Conservation (phyloP, 257 asterid species). For the Plantago major region DNA sequence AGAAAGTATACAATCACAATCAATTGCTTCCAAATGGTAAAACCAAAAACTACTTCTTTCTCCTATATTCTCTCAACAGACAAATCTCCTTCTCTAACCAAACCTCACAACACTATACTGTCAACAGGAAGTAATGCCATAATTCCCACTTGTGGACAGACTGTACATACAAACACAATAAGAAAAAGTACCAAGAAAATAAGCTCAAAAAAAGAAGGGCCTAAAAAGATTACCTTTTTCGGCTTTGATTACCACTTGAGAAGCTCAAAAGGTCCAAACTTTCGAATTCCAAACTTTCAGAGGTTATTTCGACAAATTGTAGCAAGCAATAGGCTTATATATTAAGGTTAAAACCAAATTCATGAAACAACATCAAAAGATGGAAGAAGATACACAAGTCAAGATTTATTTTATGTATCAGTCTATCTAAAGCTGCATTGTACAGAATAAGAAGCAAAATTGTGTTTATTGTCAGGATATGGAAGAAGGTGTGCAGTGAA, state of each 20-base stretch:
- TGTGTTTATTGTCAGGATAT: conserved; percentile 2
- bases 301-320: conserved; percentile 37
- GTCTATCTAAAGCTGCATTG: conserved; percentile 23
- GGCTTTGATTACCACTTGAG: conserved; percentile 24
- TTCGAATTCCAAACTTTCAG: conserved; percentile 33
- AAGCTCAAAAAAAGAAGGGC: background rate
- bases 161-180: background rate
- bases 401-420: conserved; percentile 10
- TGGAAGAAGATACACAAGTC: conserved; percentile 12
- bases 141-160: conserved; percentile 5
- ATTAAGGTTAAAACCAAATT: conserved; percentile 10
- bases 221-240: background rate
- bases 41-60: background rate
- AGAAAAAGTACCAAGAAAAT: background rate
- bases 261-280: conserved; percentile 39
- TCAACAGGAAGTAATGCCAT: background rate
- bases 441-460: conserved; percentile 3
- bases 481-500: background rate
- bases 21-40: background rate
- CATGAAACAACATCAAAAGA: conserved; percentile 5
- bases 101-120: background rate
- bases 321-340: conserved; percentile 23
- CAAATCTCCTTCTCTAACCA: background rate
- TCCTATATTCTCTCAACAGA: background rate
- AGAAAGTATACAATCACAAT: background rate